Evolutionary conservation across 139 green algal species (phyloP).

Genomic region (Chlorella sp.): DNA sequence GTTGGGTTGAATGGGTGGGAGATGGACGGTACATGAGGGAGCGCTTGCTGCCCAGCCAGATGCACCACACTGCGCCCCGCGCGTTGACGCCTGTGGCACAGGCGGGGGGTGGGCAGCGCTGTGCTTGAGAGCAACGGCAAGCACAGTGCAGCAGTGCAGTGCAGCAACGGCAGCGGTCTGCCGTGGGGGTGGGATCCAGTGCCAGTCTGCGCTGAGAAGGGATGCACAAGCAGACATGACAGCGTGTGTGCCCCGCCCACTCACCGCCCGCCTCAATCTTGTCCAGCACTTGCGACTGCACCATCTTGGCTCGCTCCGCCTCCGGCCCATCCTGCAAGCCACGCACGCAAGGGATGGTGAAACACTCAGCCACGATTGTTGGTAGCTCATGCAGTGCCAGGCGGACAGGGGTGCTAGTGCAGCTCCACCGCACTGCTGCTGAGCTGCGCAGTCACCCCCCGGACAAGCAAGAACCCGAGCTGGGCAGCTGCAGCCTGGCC

Average conservation of each 20-base stretch:
- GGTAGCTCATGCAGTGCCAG: no score
- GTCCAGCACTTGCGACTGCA: conserved; percentile 15
- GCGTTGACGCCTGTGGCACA: not conserved
- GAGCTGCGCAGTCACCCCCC: not conserved
- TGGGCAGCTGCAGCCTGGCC: not conserved
- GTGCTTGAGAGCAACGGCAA: not conserved
- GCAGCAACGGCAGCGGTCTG: no score
- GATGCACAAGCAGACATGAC: not conserved
- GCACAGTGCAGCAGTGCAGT: no score
- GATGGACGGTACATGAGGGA: no score
- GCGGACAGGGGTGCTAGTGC: not conserved
- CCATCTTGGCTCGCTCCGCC: not conserved
- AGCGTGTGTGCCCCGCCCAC: not conserved
- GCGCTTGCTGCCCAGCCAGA: no score
- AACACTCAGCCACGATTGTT: not conserved
- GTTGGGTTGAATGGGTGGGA: not conserved
- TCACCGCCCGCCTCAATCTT: not conserved
- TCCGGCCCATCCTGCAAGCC: not conserved
- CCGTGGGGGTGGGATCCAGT: not conserved
- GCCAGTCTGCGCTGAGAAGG: not conserved
- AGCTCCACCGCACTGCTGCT: not conserved
- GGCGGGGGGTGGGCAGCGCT: not conserved
- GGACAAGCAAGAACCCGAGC: not conserved
- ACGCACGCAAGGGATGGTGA: not conserved
- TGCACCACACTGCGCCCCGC: not conserved